These are phyloP conservation scores for Candida alai DNA, from an alignment of 805 yeast species.

Conservation along the genomic window DNA sequence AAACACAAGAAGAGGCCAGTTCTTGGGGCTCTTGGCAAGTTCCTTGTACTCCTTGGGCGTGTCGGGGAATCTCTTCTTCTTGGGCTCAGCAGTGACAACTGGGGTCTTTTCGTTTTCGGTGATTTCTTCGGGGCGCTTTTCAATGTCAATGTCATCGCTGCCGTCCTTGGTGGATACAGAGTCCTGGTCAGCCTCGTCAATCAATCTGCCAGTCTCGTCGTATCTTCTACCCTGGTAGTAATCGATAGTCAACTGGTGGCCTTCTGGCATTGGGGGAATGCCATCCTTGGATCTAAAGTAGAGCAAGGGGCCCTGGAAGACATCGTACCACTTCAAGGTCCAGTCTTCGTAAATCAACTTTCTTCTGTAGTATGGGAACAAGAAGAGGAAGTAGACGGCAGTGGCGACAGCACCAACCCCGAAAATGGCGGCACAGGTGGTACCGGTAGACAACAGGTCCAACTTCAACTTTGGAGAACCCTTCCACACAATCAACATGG, in stretches of 20 bases:
- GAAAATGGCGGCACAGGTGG: slow-evolving; percentile 55
- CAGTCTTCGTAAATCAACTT: slow-evolving; percentile 60
- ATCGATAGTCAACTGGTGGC: slow-evolving; percentile 52
- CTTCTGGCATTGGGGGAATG: slow-evolving; percentile 67
- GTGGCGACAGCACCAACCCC: slow-evolving; percentile 63
- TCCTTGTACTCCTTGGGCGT: slow-evolving; percentile 33
- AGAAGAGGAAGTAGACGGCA: slow-evolving; percentile 46
- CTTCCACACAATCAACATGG: slow-evolving; percentile 78
- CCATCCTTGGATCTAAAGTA: slow-evolving; percentile 52
- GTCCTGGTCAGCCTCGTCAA: slow-evolving; percentile 6
- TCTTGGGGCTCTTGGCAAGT: slow-evolving; percentile 35
- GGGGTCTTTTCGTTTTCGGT: neutral
- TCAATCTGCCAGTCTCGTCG: slow-evolving; percentile 14
- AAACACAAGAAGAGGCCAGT: slow-evolving; percentile 54
- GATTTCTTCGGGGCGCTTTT: slow-evolving; percentile 6
- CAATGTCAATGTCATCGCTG: slow-evolving; percentile 7
- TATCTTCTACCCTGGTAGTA: slow-evolving; percentile 61
- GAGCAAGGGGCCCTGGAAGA: slow-evolving; percentile 52
- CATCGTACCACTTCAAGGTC: slow-evolving; percentile 57
- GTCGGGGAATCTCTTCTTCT: slow-evolving; percentile 13
- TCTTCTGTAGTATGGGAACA: slow-evolving; percentile 61
- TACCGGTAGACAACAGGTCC: slow-evolving; percentile 47
- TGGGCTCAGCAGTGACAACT: slow-evolving; percentile 12
- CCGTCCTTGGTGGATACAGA: slow-evolving; percentile 9
- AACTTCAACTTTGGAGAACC: slow-evolving; percentile 69